A percentile compares a stretch with the other conserved stretches of the same genome.
Conservation (phyloP, 116 monocot species). For the Cymodocea nodosa region DNA sequence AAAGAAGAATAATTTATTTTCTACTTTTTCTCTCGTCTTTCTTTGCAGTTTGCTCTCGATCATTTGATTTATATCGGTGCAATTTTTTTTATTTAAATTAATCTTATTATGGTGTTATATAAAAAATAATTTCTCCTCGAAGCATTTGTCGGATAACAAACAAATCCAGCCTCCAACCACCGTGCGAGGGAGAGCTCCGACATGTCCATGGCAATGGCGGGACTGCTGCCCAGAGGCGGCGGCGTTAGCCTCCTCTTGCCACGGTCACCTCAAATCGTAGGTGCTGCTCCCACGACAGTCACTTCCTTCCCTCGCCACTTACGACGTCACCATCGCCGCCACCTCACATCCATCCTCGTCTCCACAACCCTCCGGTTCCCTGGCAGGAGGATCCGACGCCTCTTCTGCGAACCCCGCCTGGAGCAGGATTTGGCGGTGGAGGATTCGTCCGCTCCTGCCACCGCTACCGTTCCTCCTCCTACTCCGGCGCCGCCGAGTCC, state of each 20-base stretch:
- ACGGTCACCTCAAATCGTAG: not conserved
- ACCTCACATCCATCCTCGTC: not conserved
- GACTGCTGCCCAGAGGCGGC: not conserved
- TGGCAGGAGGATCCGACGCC: not conserved
- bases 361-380: not conserved
- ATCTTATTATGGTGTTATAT: no score
- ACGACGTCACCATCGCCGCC: slow-evolving; percentile 26
- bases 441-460: not conserved
- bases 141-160: no score
- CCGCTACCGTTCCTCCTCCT: not conserved
- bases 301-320: slow-evolving; percentile 12
- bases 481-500: not conserved
- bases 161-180: no score
- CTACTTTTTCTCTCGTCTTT: no score
- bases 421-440: not conserved
- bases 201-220: not conserved
- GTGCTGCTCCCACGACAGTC: slow-evolving; percentile 6
- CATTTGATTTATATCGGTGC: no score
- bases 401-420: not conserved
- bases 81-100: no score
- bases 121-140: no score
- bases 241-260: not conserved
- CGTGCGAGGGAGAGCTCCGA: not conserved
- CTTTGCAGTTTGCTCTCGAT: no score
- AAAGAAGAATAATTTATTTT: no score